Evolutionary conservation across 1,139 yeast species (phyloP).

Genomic region (Geotrichum aggregatum): DNA sequence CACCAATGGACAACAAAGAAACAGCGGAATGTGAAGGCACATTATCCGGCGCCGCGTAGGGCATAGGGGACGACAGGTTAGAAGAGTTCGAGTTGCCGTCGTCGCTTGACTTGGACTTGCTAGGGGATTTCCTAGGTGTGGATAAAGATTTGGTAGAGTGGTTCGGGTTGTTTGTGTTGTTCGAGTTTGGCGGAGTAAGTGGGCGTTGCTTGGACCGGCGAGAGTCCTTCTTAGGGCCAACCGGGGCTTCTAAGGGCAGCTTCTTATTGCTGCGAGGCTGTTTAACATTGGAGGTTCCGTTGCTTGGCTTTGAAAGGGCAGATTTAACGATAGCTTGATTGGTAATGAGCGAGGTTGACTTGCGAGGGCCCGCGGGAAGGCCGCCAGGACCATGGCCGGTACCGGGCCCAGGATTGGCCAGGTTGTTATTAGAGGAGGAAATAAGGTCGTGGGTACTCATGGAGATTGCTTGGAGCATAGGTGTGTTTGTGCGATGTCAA

Average conservation of each 20-base stretch:
- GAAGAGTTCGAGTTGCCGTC: not conserved
- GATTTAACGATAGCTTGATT: constrained; percentile 33
- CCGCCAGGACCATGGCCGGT: constrained; percentile 21
- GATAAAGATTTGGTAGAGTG: not conserved
- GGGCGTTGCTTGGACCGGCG: constrained; percentile 5
- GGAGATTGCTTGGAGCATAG: constrained; percentile 16
- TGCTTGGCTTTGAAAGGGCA: constrained; percentile 25
- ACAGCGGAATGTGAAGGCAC: constrained; percentile 1
- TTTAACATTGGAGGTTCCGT: not conserved
- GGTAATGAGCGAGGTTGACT: constrained; percentile 27
- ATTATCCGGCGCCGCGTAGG: not conserved
- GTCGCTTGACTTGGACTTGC: not conserved
- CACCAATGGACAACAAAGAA: not conserved
- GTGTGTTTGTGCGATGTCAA: not conserved
- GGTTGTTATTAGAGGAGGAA: constrained; percentile 27
- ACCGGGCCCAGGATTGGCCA: constrained; percentile 32
- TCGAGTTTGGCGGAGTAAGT: not conserved
- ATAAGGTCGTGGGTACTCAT: constrained; percentile 15
- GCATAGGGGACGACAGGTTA: not conserved
- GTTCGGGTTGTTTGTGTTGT: constrained; percentile 1
- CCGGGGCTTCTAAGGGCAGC: not conserved
- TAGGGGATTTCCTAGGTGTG: constrained; percentile 3
- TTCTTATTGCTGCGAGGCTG: constrained; percentile 8
- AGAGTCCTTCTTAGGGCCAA: constrained; percentile 3
- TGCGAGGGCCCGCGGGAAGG: constrained; percentile 10